phyloP scores from a whole-genome alignment of 768 basidiomycete species.

The Saitozyma sp. region DNA sequence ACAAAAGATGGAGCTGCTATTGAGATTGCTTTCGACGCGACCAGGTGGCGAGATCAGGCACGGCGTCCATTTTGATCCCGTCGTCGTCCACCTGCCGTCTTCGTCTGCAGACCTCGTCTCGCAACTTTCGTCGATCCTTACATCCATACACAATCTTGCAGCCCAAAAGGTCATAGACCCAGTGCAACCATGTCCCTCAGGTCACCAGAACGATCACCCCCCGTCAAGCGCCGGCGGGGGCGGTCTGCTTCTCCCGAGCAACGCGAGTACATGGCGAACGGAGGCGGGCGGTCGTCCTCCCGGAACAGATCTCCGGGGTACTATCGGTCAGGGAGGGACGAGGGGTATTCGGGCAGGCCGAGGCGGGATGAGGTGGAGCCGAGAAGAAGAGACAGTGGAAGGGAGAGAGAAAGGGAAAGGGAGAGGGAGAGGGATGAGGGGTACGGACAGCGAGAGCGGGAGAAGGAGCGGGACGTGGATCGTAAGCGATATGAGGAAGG shows the following conservation, averaged over 20 bases:
- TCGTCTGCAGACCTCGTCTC: no score
- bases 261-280: constrained; percentile 27
- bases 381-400: constrained; percentile 28
- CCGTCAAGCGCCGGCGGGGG: constrained; percentile 6
- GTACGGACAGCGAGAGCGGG: constrained; percentile 45
- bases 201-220: constrained; percentile 1
- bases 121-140: no score
- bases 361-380: not conserved
- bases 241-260: constrained; percentile 27
- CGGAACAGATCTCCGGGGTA: constrained; percentile 18
- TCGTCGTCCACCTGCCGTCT: no score
- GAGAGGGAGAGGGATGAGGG: constrained; percentile 22
- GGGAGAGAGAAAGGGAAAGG: constrained; percentile 26
- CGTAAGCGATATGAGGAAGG: constrained; percentile 42
- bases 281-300: constrained; percentile 32
- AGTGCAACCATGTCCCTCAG: not conserved
- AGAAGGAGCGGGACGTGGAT: constrained; percentile 46
- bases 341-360: constrained; percentile 36
- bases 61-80: no score
- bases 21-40: no score
- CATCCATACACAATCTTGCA: no score
- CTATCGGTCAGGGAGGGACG: constrained; percentile 29
- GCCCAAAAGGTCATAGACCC: no score
- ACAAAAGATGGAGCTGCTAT: no score
- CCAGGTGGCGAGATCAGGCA: no score